A percentile compares a stretch with the other conserved stretches of the same genome.
phyloP scores from a whole-genome alignment of 345 rosid genomes.

The Isatis tinctoria region DNA sequence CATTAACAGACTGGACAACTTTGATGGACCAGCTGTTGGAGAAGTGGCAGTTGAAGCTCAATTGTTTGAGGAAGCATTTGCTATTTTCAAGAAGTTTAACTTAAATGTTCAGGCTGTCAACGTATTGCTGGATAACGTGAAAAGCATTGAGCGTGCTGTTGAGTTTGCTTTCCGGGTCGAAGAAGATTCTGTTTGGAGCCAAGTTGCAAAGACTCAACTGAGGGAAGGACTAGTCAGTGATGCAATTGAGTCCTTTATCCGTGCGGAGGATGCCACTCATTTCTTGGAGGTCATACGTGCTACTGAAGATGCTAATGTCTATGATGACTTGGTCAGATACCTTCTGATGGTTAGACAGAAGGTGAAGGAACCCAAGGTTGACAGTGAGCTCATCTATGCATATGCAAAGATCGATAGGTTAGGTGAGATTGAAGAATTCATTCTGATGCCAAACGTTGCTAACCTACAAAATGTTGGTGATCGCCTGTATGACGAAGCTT shows the following conservation, averaged over 20 bases:
- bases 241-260: slow-evolving; percentile 93
- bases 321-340: slow-evolving; percentile 91
- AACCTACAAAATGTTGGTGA: slow-evolving; percentile 94
- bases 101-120: slow-evolving; percentile 70
- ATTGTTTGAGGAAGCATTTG: slow-evolving; percentile 79
- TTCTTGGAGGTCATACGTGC: slow-evolving; percentile 77
- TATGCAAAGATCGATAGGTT: slow-evolving; percentile 96
- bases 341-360: slow-evolving; percentile 98
- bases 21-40: slow-evolving; percentile 99
- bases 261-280: slow-evolving; percentile 86
- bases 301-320: slow-evolving; percentile 70
- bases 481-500: slow-evolving; percentile 76
- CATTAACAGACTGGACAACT: slow-evolving; percentile 87
- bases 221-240: slow-evolving; percentile 95
- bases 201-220: slow-evolving; percentile 92
- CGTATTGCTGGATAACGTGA: slow-evolving; percentile 64
- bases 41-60: slow-evolving; percentile 95
- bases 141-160: slow-evolving; percentile 80
- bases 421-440: slow-evolving; percentile 86
- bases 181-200: slow-evolving; percentile 98
- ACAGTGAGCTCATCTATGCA: slow-evolving; percentile 89
- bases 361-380: slow-evolving; percentile 93
- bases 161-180: slow-evolving; percentile 97
- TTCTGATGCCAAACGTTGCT: slow-evolving; percentile 98
- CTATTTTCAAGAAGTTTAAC: slow-evolving; percentile 82